Evolutionary conservation across 1,139 yeast genomes (phyloP).

Genomic region (Blastobotrys petasosporus): DNA sequence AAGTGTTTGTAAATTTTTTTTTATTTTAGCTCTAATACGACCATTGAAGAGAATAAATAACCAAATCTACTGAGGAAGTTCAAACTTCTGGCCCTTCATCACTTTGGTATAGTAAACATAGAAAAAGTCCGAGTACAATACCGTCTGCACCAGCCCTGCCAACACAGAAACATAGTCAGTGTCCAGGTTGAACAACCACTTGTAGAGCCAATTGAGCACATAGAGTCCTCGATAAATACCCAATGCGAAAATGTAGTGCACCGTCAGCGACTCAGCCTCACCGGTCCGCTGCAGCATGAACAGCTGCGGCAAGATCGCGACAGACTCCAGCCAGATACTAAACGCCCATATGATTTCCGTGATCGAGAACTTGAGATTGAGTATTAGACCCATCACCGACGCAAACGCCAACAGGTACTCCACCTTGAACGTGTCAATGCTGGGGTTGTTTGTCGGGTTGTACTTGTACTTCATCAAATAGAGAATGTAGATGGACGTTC

Average conservation of each 20-base stretch:
- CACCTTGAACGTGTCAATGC: constrained; percentile 73
- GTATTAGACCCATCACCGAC: constrained; percentile 51
- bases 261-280: constrained; percentile 78
- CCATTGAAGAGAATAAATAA: not conserved
- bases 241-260: constrained; percentile 88
- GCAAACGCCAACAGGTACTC: constrained; percentile 66
- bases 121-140: constrained; percentile 88
- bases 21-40: not conserved
- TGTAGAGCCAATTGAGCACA: constrained; percentile 91
- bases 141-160: constrained; percentile 82
- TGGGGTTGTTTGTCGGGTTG: constrained; percentile 46
- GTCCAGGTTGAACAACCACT: constrained; percentile 63
- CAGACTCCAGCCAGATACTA: constrained; percentile 59
- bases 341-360: constrained; percentile 45
- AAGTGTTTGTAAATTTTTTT: constrained; percentile 6
- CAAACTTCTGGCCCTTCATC: constrained; percentile 73
- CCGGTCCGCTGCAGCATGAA: constrained; percentile 87
- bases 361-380: constrained; percentile 58
- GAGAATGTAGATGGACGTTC: constrained; percentile 68
- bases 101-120: constrained; percentile 83
- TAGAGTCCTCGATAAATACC: constrained; percentile 86
- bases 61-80: constrained; percentile 55
- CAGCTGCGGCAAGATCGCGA: constrained; percentile 88
- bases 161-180: constrained; percentile 66
- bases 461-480: constrained; percentile 62